These are phyloP conservation scores for Flaveria brownii DNA, from an alignment of 129 eudicot genomes.

Conservation along the genomic window DNA sequence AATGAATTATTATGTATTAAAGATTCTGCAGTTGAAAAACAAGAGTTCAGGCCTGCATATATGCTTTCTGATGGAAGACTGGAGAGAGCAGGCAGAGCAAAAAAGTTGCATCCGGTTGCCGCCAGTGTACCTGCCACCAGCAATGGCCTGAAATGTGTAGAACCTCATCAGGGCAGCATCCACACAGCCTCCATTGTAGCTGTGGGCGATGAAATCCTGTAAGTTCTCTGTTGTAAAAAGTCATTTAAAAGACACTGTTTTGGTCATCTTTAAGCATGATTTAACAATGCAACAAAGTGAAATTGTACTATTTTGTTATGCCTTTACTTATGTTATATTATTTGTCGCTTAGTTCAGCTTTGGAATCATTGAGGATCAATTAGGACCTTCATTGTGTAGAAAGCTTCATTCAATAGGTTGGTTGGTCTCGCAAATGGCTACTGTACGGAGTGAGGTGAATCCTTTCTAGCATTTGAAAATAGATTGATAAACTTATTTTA, in stretches of 20 bases:
- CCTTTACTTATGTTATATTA: constrained; percentile 29
- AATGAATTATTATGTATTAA: constrained; percentile 57
- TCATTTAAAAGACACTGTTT: background rate
- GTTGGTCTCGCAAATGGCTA: constrained; percentile 60
- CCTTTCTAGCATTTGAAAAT: background rate
- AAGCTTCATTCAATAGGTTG: constrained; percentile 84
- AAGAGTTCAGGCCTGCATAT: constrained; percentile 74
- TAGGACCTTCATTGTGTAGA: constrained; percentile 61
- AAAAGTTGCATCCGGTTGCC: constrained; percentile 42
- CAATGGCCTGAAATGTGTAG: constrained; percentile 57
- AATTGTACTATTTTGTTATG: constrained; percentile 3
- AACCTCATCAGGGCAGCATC: constrained; percentile 30
- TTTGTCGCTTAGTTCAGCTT: constrained; percentile 83
- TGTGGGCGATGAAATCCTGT: constrained; percentile 96
- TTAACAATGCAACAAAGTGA: background rate
- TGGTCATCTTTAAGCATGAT: background rate
- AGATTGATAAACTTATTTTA: background rate
- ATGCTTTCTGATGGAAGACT: constrained; percentile 87
- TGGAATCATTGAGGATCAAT: constrained; percentile 67
- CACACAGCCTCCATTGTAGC: constrained; percentile 81
- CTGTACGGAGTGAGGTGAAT: constrained; percentile 70
- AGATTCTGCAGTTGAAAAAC: constrained; percentile 44
- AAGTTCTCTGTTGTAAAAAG: constrained; percentile 44
- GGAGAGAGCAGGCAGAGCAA: constrained; percentile 93
- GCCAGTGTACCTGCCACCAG: constrained; percentile 35